Conservation (phyloP, 148 eudicot species). For the Heliosperma pusillum region DNA sequence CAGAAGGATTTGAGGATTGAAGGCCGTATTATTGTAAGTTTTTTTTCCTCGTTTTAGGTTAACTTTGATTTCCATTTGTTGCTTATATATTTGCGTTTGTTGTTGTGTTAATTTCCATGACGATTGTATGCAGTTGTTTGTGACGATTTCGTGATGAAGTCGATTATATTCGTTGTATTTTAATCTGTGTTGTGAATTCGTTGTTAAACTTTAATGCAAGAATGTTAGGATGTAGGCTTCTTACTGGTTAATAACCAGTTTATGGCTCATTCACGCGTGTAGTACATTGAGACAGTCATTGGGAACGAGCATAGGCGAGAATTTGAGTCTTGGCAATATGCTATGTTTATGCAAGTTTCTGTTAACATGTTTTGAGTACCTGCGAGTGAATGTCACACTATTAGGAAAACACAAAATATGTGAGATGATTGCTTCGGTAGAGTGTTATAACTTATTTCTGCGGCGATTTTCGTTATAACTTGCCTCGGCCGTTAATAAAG, state of each 20-base stretch:
- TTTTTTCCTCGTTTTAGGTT: background rate
- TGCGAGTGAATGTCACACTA: background rate
- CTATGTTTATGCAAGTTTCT: background rate
- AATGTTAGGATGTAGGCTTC: background rate
- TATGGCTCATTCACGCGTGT: background rate
- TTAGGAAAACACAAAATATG: background rate
- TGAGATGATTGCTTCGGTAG: background rate
- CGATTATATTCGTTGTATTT: background rate
- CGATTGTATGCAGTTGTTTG: background rate
- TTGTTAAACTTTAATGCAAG: background rate
- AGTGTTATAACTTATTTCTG: background rate
- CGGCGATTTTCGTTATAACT: background rate
- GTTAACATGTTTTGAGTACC: background rate
- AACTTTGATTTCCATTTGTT: background rate
- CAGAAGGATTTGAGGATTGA: slow-evolving; percentile 93
- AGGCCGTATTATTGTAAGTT: slow-evolving; percentile 81
- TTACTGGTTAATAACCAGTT: background rate
- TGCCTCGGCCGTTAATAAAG: too few species aligned
- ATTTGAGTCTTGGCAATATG: background rate
- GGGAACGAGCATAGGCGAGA: too few species aligned
- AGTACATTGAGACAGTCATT: background rate
- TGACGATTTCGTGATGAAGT: background rate
- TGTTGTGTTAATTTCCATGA: background rate
- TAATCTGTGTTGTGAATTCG: background rate
- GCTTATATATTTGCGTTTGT: background rate